Base-by-base conservation (phyloP, 345 rosid species). In the Chamaenerion angustifolium region DNA sequence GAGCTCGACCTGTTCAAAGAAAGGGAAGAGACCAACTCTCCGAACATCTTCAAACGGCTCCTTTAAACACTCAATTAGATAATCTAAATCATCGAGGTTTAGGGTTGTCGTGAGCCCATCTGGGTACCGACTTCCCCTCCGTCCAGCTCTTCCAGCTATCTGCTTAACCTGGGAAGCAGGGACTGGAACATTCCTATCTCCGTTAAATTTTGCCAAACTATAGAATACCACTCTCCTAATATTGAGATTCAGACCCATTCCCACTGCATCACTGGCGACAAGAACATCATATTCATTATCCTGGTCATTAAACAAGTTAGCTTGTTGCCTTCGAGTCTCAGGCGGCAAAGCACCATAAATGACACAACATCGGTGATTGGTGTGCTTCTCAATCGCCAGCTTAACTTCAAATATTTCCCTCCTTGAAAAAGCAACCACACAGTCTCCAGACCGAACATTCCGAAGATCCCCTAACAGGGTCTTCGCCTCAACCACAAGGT, bases 231-330 rank as follows among this genome's bases (percentile, higher is more conserved):
- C 94, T 56, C 98, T 68, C 71, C 95, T 72, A 51, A 90, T 90
- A 64, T 86, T 86, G 43, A 86, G 94, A 69, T 90, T 90, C 73
- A 90, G 69, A 23, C 98, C 95, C 98, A 81, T 86, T 46, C 98
- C 95, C 45, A 90, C 92, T 0, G 98, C 95, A 74, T 90, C 98
- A 41, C 98, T 90, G 4, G 98, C 95, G 60, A 90, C 94, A 62
- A 86, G 71, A 68, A 90, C 95, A 77, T 86, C 95, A 56, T 70
- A 90, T 65, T 85, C 94, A 49, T 76, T 89, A 55, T 76, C 90
- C 71, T 76, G 88, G 69, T 76, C 86, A 51, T 89, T 86, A 66
- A 90, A 90, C 71, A 86, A 66, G 64, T 52, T 86, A 15, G 95
- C 98, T 58, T 90, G 98, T 71, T 83, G 95, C 51, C 94, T 76